Evolutionary conservation across 2,329 filamentous ascomycete genomes (phyloP), one percentile per base, ranked within the genome.

Genomic region (Aspergillus latus): DNA sequence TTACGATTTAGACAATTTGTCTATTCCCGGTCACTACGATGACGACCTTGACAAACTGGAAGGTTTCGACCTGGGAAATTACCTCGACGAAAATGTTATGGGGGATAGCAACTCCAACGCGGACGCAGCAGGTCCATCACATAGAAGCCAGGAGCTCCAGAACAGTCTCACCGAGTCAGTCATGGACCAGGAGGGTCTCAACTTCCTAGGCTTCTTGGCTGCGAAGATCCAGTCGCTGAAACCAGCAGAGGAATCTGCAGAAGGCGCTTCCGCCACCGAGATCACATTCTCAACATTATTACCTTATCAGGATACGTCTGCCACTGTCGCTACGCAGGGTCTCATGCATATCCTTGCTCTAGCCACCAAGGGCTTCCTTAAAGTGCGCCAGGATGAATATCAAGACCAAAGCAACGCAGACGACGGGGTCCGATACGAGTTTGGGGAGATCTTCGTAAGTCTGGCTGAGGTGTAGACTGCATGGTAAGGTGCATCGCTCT

Each of bases 301-400:
- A 44, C 79, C 83, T n/a, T 81, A 84, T 0, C 67, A 67, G 8
- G 73, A 78, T 42, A 84, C 82, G 30, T 77, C 70, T 42, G 80
- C 78, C 36, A 76, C 83, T 30, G 85, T 90, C 10, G 89, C 88
- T 7, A 86, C 88, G 2, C 88, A 92, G 69, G 90, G 86, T 0
- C 88, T 90, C 68, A 84, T 88, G 74, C 89, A 94, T 69, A 80
- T 90, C 2, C 80, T 95, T 11, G 80, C 82, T 9, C 79, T 94
- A 43, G 86, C 84, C 5, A 90, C 85, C 2, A 90, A 86, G 72
- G 81, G 81, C 1, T 71, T 82, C 54, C 74, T 93, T 44, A 69
- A 74, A 15, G 84, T 92, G 4, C 73, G 81, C 59, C 91, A 96
- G 72, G 72, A 74, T 36, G 64, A 67, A 0, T 80, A 78, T 53